Evolutionary conservation across 306 rosid genomes (phyloP), one percentile per base, ranked within the genome.

Genomic region (Leucaena leucocephala): DNA sequence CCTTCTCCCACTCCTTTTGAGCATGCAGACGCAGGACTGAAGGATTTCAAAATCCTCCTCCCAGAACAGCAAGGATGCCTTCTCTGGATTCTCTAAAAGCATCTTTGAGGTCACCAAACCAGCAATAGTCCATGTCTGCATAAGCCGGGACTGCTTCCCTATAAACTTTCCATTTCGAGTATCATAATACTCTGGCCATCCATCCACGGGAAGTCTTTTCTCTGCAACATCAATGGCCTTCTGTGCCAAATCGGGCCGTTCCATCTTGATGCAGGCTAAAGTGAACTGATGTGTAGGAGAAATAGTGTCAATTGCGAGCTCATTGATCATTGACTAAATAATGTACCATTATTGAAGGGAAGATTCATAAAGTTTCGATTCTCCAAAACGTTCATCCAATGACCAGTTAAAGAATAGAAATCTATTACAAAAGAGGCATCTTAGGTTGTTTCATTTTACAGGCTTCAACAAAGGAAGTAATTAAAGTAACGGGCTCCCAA

Each of bases 111-210:
- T 83, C 74, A 95, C 88, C 86, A 73, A 90, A 67, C 99, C 99
- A 19, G 98, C 93, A 82, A 95, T 86, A 3, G 99, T 93, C 99
- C 99, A 95, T 5, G 99, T 95, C 81, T 95, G 99, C 89, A 80
- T 83, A 63, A 83, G 84, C 68, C 97, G 89, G 0, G 99, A 87
- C 77, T 93, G 97, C 85, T 95, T 95, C 68, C 99, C 99, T 4
- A 95, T 91, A 52, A 95, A 95, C 83, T 72, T 95, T 65, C 99
- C 99, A 2, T 90, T 93, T 78, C 80, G 82, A 11, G 99, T 95
- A 78, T 95, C 99, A 14, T 95, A 95, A 83, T 95, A 95, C 83
- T 95, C 99, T 4, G 99, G 98, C 99, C 99, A 95, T 44, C 76
- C 82, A 73, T 95, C 99, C 8, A 2, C 71, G 6, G 81, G 76